A percentile compares a stretch with the other conserved stretches of the same genome.
Evolutionary conservation across 768 basidiomycete species (phyloP).

Genomic region (Gloeophyllum trabeum): DNA sequence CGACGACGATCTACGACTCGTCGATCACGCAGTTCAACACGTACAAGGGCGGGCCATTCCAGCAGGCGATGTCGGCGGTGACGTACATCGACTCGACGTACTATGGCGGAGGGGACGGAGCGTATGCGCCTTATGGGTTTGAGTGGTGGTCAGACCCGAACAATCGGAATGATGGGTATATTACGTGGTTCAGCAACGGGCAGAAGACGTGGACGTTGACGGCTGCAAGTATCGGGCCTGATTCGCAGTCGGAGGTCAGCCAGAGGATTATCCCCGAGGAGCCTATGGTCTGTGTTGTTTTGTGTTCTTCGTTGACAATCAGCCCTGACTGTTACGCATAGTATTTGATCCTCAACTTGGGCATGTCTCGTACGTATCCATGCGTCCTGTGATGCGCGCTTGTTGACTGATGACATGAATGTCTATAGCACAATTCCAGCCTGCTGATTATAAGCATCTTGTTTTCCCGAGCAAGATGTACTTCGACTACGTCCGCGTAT

Average conservation of each 20-base stretch:
- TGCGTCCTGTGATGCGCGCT: neutral
- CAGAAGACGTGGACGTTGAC: constrained; percentile 62
- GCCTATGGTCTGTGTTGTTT: constrained; percentile 63
- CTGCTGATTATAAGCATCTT: constrained; percentile 59
- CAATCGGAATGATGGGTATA: constrained; percentile 54
- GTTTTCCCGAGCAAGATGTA: constrained; percentile 72
- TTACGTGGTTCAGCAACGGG: constrained; percentile 74
- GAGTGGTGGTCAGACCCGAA: constrained; percentile 77
- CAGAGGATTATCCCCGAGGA: constrained; percentile 75
- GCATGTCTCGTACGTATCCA: constrained; percentile 46
- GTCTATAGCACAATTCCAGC: constrained; percentile 50
- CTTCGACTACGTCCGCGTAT: constrained; percentile 85
- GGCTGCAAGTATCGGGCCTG: constrained; percentile 55
- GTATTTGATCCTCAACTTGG: constrained; percentile 82
- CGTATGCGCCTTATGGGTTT: constrained; percentile 55
- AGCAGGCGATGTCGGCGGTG: constrained; percentile 67
- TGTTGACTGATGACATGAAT: neutral
- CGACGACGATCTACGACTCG: constrained; percentile 40
- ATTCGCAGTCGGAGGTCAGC: constrained; percentile 43
- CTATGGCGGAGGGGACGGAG: constrained; percentile 34
- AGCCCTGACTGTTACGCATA: constrained; percentile 17
- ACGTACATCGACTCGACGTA: constrained; percentile 39
- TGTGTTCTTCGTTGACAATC: neutral
- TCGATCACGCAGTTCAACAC: constrained; percentile 43
- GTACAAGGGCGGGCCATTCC: constrained; percentile 61